Evolutionary conservation across 331 rosid genomes (phyloP).

Genomic region (Malus hybrid): DNA sequence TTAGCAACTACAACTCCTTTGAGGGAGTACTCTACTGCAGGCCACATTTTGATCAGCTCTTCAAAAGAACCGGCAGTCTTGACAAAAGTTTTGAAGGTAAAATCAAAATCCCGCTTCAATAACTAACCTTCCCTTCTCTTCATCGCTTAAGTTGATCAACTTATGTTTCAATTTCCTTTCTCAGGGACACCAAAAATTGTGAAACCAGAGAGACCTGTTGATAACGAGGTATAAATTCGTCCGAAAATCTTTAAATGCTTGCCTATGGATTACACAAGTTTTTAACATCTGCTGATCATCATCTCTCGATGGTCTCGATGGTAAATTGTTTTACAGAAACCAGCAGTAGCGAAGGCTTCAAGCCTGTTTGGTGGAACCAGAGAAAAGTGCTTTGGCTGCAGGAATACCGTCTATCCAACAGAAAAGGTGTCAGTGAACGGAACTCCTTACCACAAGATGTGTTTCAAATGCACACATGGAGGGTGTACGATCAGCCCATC

Average conservation of each 20-base stretch:
- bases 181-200: constrained; percentile 89
- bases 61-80: constrained; percentile 98
- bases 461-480: constrained; percentile 97
- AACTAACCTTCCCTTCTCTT: background rate
- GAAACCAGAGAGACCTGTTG: constrained; percentile 67
- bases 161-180: constrained; percentile 8
- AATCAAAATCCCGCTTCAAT: background rate
- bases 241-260: background rate
- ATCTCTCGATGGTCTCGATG: background rate
- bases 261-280: background rate
- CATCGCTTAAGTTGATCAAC: background rate
- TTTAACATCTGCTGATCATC: constrained; percentile 7
- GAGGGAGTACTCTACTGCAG: constrained; percentile 96
- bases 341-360: constrained; percentile 57
- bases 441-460: constrained; percentile 89
- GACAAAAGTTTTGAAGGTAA: constrained; percentile 97
- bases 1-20: constrained; percentile 95
- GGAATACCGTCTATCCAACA: constrained; percentile 90
- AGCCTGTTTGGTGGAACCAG: constrained; percentile 93
- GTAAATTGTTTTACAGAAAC: constrained; percentile 49
- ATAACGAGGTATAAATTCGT: constrained; percentile 53
- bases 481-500: constrained; percentile 97
- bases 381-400: constrained; percentile 93
- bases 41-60: constrained; percentile 93
- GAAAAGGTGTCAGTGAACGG: constrained; percentile 99